phyloP scores from a whole-genome alignment of 495 filamentous ascomycete species.

The Hapsidospora chrysogenum region DNA sequence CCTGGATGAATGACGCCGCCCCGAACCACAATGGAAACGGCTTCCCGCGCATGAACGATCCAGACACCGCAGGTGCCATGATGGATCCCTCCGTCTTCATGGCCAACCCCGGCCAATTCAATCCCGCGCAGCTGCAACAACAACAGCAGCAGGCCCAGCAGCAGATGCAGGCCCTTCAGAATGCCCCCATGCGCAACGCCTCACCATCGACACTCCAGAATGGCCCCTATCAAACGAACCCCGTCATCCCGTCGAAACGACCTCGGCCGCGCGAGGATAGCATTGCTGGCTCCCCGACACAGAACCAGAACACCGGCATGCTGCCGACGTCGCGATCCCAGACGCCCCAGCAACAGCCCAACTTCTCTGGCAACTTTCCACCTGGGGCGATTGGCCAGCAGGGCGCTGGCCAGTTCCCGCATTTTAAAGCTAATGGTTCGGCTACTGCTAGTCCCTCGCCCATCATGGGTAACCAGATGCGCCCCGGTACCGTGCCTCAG shows the following conservation, averaged over 20 bases:
- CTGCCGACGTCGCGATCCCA: slow-evolving; percentile 76
- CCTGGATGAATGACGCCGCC: slow-evolving; percentile 66
- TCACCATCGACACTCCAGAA: slow-evolving; percentile 49
- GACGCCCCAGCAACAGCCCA: slow-evolving; percentile 68
- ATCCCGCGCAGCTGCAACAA: slow-evolving; percentile 25
- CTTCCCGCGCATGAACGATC: slow-evolving; percentile 46
- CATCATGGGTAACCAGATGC: slow-evolving; percentile 58
- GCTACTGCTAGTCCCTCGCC: slow-evolving; percentile 78
- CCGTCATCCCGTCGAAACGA: slow-evolving; percentile 77
- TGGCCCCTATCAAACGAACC: slow-evolving; percentile 47
- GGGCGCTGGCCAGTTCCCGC: slow-evolving; percentile 52
- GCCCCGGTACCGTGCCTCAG: slow-evolving; percentile 48
- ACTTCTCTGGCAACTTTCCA: slow-evolving; percentile 37
- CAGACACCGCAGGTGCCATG: slow-evolving; percentile 31
- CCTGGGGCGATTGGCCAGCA: slow-evolving; percentile 36
- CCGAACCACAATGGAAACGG: slow-evolving; percentile 64
- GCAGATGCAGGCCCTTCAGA: slow-evolving; percentile 62
- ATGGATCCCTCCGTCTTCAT: slow-evolving; percentile 39
- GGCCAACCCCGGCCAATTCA: slow-evolving; percentile 33
- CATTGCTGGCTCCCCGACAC: slow-evolving; percentile 56
- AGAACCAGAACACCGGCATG: slow-evolving; percentile 56
- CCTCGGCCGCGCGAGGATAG: slow-evolving; percentile 70
- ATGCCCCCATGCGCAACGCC: slow-evolving; percentile 65
- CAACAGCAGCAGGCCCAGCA: slow-evolving; percentile 42
- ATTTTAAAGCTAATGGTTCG: slow-evolving; percentile 68